Evolutionary conservation across 23 red algal species (phyloP), one percentile per base, ranked within the genome.

Genomic region (Gracilaria domingensis): DNA sequence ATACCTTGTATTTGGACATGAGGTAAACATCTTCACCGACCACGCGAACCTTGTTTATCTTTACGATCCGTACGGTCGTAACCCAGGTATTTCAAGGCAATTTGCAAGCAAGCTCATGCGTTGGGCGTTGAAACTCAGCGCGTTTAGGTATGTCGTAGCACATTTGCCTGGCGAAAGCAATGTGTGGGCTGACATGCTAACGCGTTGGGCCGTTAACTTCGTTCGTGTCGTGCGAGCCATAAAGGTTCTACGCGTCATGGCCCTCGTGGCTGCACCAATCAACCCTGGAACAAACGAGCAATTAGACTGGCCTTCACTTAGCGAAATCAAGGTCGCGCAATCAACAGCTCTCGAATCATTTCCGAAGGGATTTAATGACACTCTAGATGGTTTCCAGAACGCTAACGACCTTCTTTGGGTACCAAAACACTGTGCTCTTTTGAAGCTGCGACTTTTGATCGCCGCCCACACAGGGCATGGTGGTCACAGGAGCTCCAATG

Each of bases 1-100:
- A 1, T 62, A 89, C 49, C 42, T 89, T 13, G 8, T 80, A 33
- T 29, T 89, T n/a, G 28, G 85, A 8, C 47, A 12, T 9, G 35
- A 50, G 4, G 73, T 56, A 62, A 55, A 44, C 33, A 59, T 89
- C 23, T 78, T 89, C 36, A 89, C 24, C 21, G 85, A 89, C 73
- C 67, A 78, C 69, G 62, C 55, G 23, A 79, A 89, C 11, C 11
- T 89, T 0, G 42, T 77, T 14, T 89, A 59, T 33, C 34, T 78
- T 12, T 79, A 67, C 73, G 60, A 89, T 30, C 85, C 87, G 8
- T 38, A 85, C 24, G 81, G 51, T 8, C 32, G 38, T 7, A 66
- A 85, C 0, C 33, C 81, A 0, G 81, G 81, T 8, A 65, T 85
- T 6, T 18, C 56, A 2, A 66, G 57, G 54, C 42, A 85, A 42